These are phyloP conservation scores for Trypanosoma vivax DNA, from an alignment of 208 protist species.

Conservation along the genomic window DNA sequence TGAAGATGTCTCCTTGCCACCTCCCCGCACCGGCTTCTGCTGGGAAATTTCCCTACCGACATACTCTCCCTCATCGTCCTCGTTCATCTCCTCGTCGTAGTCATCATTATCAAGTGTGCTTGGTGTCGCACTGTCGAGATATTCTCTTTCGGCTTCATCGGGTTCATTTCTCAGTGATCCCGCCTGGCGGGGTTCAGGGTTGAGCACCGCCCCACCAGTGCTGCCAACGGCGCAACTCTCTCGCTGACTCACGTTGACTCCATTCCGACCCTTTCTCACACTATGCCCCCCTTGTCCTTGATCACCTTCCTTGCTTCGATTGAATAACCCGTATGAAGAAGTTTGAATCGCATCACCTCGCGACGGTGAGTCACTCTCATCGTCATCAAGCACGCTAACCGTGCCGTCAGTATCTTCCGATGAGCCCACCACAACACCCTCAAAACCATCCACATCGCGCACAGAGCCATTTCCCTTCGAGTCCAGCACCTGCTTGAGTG, in stretches of 20 bases:
- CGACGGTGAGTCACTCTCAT: constrained; percentile 19
- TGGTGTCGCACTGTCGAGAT: constrained; percentile 49
- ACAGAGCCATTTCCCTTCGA: background rate
- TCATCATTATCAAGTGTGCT: constrained; percentile 50
- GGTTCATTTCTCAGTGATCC: no score
- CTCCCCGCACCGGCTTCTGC: no score
- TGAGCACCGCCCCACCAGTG: no score
- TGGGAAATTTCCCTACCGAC: constrained; percentile 10
- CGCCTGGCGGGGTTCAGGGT: no score
- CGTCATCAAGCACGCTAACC: constrained; percentile 26
- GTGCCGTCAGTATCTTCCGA: constrained; percentile 27
- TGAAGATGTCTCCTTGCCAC: no score
- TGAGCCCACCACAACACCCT: background rate
- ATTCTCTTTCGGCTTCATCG: no score
- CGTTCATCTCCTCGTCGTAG: constrained; percentile 13
- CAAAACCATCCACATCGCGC: background rate
- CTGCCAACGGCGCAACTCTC: no score
- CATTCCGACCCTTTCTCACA: no score
- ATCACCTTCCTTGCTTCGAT: background rate
- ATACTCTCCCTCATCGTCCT: background rate
- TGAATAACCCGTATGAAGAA: background rate
- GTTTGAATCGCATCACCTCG: constrained; percentile 12
- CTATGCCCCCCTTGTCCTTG: background rate
- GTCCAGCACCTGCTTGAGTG: background rate
- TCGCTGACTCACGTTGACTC: no score